Base-by-base conservation (phyloP, 805 yeast genomes). In the Tetrapisispora namnaoensis region DNA sequence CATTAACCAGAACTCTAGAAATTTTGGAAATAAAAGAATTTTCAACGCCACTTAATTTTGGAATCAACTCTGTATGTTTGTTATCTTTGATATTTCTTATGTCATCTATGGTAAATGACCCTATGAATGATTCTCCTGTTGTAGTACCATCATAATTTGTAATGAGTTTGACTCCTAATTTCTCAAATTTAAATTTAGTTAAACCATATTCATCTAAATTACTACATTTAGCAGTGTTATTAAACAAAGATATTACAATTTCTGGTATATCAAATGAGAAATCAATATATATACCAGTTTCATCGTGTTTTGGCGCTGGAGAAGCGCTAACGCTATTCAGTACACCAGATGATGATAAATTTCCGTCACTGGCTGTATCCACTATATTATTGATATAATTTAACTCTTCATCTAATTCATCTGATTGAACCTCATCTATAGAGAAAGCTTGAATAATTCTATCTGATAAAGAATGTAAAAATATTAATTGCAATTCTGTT, bases 1-100 rank as follows among this genome's bases (percentile, higher is more conserved):
- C 54, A 2, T 61, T 66, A 2, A 63, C 59, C 1, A 76, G 78
- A 45, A 67, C 72, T 0, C 81, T 71, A 0, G 67, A 56, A 0
- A 77, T 70, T 18, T 72, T 70, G 1, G 85, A 79, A 68, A 77
- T 70, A 52, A 93, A 82, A 60, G 93, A 98, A 55, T 84, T 72
- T 21, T 79, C 79, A 1, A 76, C 79, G 35, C 80, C 76, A 9
- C 73, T 67, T 2, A 77, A 73, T 24, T 78, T 77, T 1, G 98
- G 97, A 40, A 93, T 80, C 32, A 93, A 79, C 51, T 90, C 84
- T 0, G 84, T 76, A 67, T 87, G 91, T 55, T 78, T 79, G 68
- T 85, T 91, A 30, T 74, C 79, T 20, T 76, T 76, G 7, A 69
- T 68, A 22, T 66, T 63, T 54, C 98, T 73, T 3, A 80, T 77